Evolutionary conservation across 495 filamentous ascomycete genomes (phyloP).

Genomic region (Penicillium paxilli): DNA sequence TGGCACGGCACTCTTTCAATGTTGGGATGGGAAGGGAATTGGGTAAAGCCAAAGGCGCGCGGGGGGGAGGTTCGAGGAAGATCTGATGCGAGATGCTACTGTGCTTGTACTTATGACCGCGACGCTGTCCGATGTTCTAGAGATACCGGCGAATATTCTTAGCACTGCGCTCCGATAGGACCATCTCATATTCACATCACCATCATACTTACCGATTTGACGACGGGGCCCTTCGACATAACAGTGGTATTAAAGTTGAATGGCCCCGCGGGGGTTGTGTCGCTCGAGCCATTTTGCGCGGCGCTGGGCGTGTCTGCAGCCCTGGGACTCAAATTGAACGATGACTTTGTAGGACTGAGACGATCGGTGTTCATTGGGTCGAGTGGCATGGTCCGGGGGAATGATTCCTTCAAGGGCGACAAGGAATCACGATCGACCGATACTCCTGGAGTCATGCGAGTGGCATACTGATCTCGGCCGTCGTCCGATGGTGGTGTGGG

Average conservation of each 20-base stretch:
- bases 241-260: slow-evolving; percentile 94
- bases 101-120: slow-evolving; percentile 97
- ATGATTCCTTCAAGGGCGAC: slow-evolving; percentile 60
- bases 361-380: slow-evolving; percentile 29
- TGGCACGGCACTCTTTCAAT: slow-evolving; percentile 75
- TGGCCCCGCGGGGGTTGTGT: slow-evolving; percentile 51
- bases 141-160: slow-evolving; percentile 1
- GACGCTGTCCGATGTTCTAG: slow-evolving; percentile 82
- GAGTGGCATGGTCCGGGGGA: slow-evolving; percentile 29
- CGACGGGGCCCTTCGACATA: slow-evolving; percentile 70
- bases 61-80: slow-evolving; percentile 89
- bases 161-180: slow-evolving; percentile 6
- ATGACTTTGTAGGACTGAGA: slow-evolving; percentile 40
- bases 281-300: slow-evolving; percentile 38
- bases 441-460: slow-evolving; percentile 33
- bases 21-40: slow-evolving; percentile 94
- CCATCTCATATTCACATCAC: not conserved
- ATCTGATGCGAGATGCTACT: slow-evolving; percentile 95
- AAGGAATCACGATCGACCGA: slow-evolving; percentile 60
- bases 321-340: slow-evolving; percentile 43
- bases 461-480: slow-evolving; percentile 26
- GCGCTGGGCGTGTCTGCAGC: slow-evolving; percentile 35
- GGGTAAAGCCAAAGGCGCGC: slow-evolving; percentile 86
- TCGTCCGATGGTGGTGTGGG: slow-evolving; percentile 69
- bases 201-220: slow-evolving; percentile 68